Conservation (phyloP, 768 basidiomycete genomes). For the Paxillus rubicundulus region DNA sequence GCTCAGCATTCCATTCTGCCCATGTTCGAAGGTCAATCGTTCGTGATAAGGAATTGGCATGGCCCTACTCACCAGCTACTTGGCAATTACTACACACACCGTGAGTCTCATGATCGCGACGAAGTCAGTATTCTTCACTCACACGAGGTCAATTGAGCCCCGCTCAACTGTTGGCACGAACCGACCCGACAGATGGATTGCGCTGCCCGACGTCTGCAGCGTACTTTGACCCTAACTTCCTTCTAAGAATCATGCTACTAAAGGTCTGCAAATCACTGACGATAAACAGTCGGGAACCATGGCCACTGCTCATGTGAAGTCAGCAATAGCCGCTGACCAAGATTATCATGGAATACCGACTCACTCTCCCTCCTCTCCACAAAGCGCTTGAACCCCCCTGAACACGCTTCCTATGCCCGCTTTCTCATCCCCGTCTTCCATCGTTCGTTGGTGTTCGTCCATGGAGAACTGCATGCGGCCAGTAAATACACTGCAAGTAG, state of each 20-base stretch:
- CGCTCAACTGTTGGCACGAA: slow-evolving; percentile 96
- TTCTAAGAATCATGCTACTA: neutral
- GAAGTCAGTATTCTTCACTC: slow-evolving; percentile 22
- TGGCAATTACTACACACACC: slow-evolving; percentile 63
- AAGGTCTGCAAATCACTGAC: slow-evolving; percentile 36
- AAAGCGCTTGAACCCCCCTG: neutral
- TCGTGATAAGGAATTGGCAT: neutral
- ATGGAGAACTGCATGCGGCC: slow-evolving; percentile 56
- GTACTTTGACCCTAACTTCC: slow-evolving; percentile 74
- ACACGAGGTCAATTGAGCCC: slow-evolving; percentile 87
- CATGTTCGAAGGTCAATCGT: neutral
- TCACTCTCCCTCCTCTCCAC: slow-evolving; percentile 55
- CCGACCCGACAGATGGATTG: slow-evolving; percentile 63
- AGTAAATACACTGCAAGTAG: neutral
- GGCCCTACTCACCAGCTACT: slow-evolving; percentile 57
- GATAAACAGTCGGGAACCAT: slow-evolving; percentile 72
- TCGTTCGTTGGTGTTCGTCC: slow-evolving; percentile 68
- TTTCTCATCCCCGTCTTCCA: slow-evolving; percentile 56
- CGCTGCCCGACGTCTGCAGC: slow-evolving; percentile 81
- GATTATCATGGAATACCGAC: slow-evolving; percentile 7
- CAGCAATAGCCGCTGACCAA: neutral
- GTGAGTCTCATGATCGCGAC: neutral
- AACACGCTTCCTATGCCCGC: slow-evolving; percentile 72
- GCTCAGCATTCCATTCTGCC: slow-evolving; percentile 85
- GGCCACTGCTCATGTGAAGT: slow-evolving; percentile 41